Evolutionary conservation across 1,284 basidiomycete species (phyloP), one percentile per base, ranked within the genome.

Genomic region (Earliella scabrosa): DNA sequence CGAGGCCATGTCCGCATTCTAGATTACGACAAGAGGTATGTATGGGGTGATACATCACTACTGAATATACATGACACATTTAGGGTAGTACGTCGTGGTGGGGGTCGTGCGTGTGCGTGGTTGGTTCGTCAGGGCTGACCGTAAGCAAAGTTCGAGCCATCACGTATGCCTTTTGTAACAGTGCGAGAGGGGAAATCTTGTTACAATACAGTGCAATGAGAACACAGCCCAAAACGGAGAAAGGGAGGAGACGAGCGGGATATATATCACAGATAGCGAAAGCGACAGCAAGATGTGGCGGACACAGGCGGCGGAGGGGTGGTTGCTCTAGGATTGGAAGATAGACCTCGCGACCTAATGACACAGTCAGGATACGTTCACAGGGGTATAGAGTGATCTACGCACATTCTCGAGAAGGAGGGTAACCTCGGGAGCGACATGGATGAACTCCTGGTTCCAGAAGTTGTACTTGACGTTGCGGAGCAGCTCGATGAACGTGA

Each of bases 401-500:
- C 88, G 68, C 73, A 93, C 90, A 76, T 85, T 87, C 75, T 92
- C 87, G 66, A 93, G 82, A 65, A 93, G 82, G 71, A 90, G 74
- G 41, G 88, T 87, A 63, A 93, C 90, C 71, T 93, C 91, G 32
- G 91, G 91, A 56, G 86, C 87, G 68, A 90, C 81, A 63, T 85
- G 86, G 63, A 92, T 82, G 69, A 92, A 93, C 56, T 90, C 87
- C 69, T 89, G 90, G 77, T 78, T 87, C 90, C 91, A 92, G 78
- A 93, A 94, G 59, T 91, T 89, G 66, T 93, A 93, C 74, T 88
- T 91, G 51, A 83, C 82, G 72, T 92, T 93, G 59, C 87, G 84
- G 49, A 96, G 82, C 58, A 97, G 77, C 76, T 97, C 94, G 66
- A 96, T 94, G 76, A 98, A 97, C 2, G 94, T 95, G 65, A 94